phyloP scores from a whole-genome alignment of 257 asterid species.

The Rubia yunnanensis region DNA sequence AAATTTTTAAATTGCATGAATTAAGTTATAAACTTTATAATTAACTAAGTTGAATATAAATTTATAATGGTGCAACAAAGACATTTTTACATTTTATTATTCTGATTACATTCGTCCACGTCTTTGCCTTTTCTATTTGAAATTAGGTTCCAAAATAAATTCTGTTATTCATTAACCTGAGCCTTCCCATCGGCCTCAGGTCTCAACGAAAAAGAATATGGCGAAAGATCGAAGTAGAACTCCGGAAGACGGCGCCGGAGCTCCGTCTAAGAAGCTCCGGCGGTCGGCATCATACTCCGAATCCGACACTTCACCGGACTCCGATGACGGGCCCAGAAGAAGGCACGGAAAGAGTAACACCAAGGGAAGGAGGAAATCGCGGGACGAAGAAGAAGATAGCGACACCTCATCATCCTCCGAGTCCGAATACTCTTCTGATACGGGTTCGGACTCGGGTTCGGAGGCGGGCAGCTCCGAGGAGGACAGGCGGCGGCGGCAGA shows the following conservation, averaged over 20 bases:
- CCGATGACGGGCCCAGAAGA: constrained; percentile 17
- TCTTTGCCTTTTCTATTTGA: no score
- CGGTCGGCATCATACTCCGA: constrained; percentile 32
- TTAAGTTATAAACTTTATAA: no score
- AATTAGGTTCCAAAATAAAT: neutral
- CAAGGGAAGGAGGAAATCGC: constrained; percentile 35
- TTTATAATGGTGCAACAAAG: no score
- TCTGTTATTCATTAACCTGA: neutral
- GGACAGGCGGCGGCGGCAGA: constrained; percentile 33
- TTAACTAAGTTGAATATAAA: no score
- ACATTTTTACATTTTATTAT: no score
- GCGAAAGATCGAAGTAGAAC: constrained; percentile 36
- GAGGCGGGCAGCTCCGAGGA: constrained; percentile 8
- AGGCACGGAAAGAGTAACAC: constrained; percentile 25
- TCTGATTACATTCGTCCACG: no score
- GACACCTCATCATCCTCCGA: constrained; percentile 39
- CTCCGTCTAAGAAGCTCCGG: constrained; percentile 35
- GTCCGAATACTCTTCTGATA: constrained; percentile 21
- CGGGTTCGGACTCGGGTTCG: constrained; percentile 26
- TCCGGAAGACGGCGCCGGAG: constrained; percentile 34
- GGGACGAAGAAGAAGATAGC: constrained; percentile 40
- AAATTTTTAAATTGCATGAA: no score
- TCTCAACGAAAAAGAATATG: constrained; percentile 20
- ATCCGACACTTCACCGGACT: constrained; percentile 19
- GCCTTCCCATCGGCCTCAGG: neutral